Evolutionary conservation across 192 early-diverging fungal genomes (phyloP).

Genomic region (Coemansia sp.): DNA sequence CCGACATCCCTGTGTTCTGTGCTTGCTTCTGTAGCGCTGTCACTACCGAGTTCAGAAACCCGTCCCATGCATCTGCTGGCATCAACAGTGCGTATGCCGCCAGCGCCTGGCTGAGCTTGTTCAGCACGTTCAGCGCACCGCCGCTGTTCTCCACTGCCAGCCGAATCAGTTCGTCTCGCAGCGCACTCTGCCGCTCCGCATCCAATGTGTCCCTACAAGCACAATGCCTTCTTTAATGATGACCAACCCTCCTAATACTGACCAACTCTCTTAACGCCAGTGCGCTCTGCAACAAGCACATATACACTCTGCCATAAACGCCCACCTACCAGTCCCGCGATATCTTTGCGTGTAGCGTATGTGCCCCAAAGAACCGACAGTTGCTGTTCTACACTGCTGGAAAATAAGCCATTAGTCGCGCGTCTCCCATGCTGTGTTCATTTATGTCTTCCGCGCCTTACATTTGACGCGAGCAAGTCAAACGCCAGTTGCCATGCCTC

Average conservation of each 20-base stretch:
- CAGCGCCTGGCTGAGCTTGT: conserved; percentile 41
- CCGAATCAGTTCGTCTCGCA: conserved; percentile 36
- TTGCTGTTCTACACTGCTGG: conserved; percentile 16
- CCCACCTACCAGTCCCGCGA: conserved; percentile 31
- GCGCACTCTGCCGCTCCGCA: conserved; percentile 31
- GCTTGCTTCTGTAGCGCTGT: conserved; percentile 22
- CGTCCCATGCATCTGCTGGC: conserved; percentile 25
- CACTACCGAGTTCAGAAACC: conserved; percentile 24
- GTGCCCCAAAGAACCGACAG: conserved; percentile 52
- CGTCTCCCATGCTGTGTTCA: too few relatives aligned
- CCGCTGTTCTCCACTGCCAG: conserved; percentile 35
- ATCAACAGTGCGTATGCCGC: conserved; percentile 37
- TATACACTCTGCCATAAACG: background rate
- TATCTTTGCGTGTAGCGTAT: conserved; percentile 47
- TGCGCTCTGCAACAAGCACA: background rate
- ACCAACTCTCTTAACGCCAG: background rate
- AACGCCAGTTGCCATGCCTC: conserved; percentile 51
- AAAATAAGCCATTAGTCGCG: too few relatives aligned
- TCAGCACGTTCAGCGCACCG: conserved; percentile 36
- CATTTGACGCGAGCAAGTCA: conserved; percentile 27
- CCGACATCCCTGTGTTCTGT: conserved; percentile 15
- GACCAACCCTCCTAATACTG: background rate
- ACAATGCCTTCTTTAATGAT: background rate
- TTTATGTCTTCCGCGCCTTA: background rate
- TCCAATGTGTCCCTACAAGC: conserved; percentile 37